Percentiles rank a stretch among this genome's conserved stretches.
Evolutionary conservation across 2,329 filamentous ascomycete species (phyloP).

Genomic region (Venturiaceae sp.): DNA sequence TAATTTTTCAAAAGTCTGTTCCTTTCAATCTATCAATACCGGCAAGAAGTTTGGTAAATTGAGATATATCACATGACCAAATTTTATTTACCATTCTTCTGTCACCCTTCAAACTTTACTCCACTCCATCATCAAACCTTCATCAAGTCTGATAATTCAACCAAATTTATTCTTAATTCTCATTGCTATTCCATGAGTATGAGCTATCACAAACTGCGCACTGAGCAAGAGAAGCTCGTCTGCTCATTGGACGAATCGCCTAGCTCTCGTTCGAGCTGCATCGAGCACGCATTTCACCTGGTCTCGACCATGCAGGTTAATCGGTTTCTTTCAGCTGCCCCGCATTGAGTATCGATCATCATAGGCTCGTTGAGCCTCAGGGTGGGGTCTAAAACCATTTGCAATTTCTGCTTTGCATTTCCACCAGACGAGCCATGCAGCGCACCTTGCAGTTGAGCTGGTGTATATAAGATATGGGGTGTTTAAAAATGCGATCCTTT

Average conservation of each 20-base stretch:
- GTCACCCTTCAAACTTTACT: no score
- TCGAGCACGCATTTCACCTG: neutral
- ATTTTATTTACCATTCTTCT: no score
- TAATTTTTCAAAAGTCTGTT: no score
- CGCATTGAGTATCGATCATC: neutral
- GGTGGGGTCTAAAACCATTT: neutral
- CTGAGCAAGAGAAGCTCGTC: neutral
- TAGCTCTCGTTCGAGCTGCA: neutral
- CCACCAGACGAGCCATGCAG: neutral
- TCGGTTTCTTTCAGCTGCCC: neutral
- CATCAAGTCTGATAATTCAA: no score
- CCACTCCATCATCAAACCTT: no score
- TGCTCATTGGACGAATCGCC: neutral
- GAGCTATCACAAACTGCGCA: neutral
- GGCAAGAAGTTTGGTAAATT: no score
- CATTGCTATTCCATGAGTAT: no score
- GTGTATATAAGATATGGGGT: no score
- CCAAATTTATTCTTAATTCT: no score
- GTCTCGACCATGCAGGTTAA: neutral
- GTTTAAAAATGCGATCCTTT: neutral
- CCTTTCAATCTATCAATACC: no score
- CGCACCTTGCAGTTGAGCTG: neutral
- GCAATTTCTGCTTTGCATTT: neutral
- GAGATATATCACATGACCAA: no score
- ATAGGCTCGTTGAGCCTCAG: neutral